Base-by-base conservation (phyloP, 192 early-diverging fungal species). In the Helicostylum pulchrum region DNA sequence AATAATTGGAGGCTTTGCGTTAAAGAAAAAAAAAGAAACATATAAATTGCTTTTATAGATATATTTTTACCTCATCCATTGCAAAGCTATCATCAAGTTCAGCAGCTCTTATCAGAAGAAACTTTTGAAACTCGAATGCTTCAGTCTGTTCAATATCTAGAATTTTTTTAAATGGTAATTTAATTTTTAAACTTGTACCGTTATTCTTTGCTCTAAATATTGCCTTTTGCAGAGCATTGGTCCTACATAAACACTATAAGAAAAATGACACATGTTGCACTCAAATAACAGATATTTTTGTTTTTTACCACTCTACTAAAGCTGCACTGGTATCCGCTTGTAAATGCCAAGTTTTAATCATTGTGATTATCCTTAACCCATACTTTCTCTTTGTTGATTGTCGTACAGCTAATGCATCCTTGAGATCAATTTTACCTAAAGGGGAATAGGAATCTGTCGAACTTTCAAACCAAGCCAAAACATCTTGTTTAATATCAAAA, bases 401-500 rank as follows among this genome's bases (percentile, higher is more conserved):
- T 26, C 77, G 71, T 0, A 87, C 84, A 4, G 74, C 64, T n/a
- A 80, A 50, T 4, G 79, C 80, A 58, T 82, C 60, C 63, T 86
- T 89, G 34, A 89, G 71, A 66, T 88, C 80, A 11, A 89, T 80
- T 7, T 77, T 77, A 4, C 77, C 84, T 31, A 80, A 46, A 0
- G 87, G 86, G 50, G 78, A 86, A 53, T 89, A 88, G 1, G 70
- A 70, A 59, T 88, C 85, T 4, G 62, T 73, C 14, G 81, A 76
- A 61, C 82, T 81, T 31, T 68, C 70, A 47, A 81, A 89, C 60
- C 76, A 85, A 47, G 74, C 67, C 7, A 89, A 71, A 2, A 79
- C 76, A 64, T 85, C 83, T 52, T 85, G 78, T 53, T 87, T 80
- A 12, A 89, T 64, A 26, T 78, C 78, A 64, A 88, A 88, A 78